Conservation (phyloP, 2,329 filamentous ascomycete genomes). For the Emergomyces africanus region DNA sequence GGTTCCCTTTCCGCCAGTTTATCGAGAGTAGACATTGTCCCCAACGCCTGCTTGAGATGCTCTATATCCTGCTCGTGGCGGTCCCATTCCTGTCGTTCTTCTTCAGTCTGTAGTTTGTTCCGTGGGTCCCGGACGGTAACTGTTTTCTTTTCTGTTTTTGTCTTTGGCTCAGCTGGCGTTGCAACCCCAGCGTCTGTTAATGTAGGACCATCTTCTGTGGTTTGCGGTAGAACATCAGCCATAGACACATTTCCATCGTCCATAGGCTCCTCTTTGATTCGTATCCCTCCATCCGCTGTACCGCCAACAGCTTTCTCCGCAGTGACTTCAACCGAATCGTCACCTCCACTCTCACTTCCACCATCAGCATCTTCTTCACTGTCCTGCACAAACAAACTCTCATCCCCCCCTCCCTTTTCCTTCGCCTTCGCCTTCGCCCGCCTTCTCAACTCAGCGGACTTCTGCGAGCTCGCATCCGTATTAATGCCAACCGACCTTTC, state of each 20-base stretch:
- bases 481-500: constrained; percentile 42
- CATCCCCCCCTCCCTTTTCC: constrained; percentile 15
- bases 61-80: constrained; percentile 28
- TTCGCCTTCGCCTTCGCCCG: constrained; percentile 21
- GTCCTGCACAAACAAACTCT: constrained; percentile 23
- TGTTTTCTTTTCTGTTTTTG: constrained; percentile 12
- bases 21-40: constrained; percentile 6
- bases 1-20: constrained; percentile 12
- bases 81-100: constrained; percentile 32
- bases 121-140: constrained; percentile 17
- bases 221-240: constrained; percentile 20
- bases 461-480: constrained; percentile 38
- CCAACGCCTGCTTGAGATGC: constrained; percentile 26
- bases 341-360: constrained; percentile 12
- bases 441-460: constrained; percentile 29
- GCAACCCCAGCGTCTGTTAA: background rate
- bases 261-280: constrained; percentile 42
- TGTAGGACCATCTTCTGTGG: constrained; percentile 12
- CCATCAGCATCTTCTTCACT: constrained; percentile 14
- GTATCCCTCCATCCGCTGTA: constrained; percentile 19
- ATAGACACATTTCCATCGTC: constrained; percentile 37
- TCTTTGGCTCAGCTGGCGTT: background rate
- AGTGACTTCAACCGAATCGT: constrained; percentile 24
- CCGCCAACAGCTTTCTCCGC: constrained; percentile 34
- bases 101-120: constrained; percentile 27